Conservation (phyloP, 1,284 basidiomycete genomes). For the Golubevia sp. region DNA sequence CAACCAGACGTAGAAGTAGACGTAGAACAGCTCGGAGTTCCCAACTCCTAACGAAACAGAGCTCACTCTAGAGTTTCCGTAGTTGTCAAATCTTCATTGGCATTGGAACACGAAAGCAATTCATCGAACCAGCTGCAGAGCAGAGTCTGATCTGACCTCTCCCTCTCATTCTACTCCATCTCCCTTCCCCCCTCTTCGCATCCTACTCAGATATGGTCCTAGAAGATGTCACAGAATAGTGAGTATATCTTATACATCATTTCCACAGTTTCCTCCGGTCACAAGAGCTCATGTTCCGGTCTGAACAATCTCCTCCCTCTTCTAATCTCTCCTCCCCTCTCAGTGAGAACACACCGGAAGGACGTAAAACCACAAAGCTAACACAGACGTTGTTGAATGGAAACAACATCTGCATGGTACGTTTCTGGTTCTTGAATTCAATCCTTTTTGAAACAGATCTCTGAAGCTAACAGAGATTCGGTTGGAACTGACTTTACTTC, state of each 20-base stretch:
- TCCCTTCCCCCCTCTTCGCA: too few species aligned
- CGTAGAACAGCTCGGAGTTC: too few species aligned
- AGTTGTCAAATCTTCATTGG: too few species aligned
- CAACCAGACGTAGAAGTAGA: too few species aligned
- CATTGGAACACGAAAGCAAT: too few species aligned
- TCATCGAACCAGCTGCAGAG: too few species aligned
- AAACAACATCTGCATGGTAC: constrained; percentile 97
- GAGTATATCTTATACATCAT: constrained; percentile 43
- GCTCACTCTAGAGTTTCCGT: too few species aligned
- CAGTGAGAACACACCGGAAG: constrained; percentile 83
- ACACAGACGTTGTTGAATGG: constrained; percentile 93
- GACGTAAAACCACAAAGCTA: constrained; percentile 79
- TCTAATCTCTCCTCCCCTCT: constrained; percentile 5
- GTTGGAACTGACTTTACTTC: too few species aligned
- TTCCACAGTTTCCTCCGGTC: constrained; percentile 12
- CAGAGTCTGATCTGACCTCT: too few species aligned
- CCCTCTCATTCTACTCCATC: not conserved
- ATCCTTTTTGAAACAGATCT: too few species aligned
- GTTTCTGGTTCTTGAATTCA: too few species aligned
- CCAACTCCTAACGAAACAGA: too few species aligned
- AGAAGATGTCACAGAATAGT: constrained; percentile 97
- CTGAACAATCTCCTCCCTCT: constrained; percentile 7
- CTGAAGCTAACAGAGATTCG: not conserved
- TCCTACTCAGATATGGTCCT: constrained; percentile 84
- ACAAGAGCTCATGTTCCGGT: not conserved